Base-by-base conservation (phyloP, 139 green algal species). In the Desmodesmus armatus region DNA sequence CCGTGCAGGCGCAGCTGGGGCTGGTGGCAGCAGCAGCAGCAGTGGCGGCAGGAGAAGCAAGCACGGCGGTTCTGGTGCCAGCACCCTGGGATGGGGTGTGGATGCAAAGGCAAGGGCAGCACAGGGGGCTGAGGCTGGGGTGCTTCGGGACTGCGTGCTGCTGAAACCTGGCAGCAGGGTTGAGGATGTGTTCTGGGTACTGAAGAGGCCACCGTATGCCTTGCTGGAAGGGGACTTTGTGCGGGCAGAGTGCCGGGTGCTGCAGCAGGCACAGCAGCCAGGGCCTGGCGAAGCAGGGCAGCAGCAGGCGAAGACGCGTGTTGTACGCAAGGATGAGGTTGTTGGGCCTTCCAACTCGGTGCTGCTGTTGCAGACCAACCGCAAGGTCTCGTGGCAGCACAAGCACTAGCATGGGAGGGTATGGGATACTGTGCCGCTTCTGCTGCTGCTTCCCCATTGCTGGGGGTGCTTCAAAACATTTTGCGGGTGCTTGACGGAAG, bases 161-260 rank as follows among this genome's bases (percentile, higher is more conserved):
- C 51, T 93, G 31, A 86, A 88, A 40, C 90, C 88, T 7, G 88
- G 90, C 17, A 90, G 84, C 69, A 85, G 71, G 19, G 29, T 87
- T 9, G 78, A 75, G 25, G 88, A 93, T 71, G 70, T 89, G 37
- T 93, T 79, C 78, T 66, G 77, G 51, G 86, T 85, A 9, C 83
- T 93, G 43, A 88, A 89, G 80, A 60, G 80, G 35, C 88, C 90
- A 27, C 90, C 90, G 1, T 89, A 83, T 55, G 63, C 81, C 29
- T 76, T 93, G 71, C 70, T 93, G 31, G 88, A 91, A 29, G 90
- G 90, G 5, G 90, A 93, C 25, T 93, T 90, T 76, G 83, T 93
- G 9, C 69, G 90, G 1, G 90, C 90, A n/a, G 90, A 93, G 77
- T 83, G 69, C 72, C 72, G 84, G 51, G 84, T 87, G 19, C 65